phyloP scores from a whole-genome alignment of 371 early-diverging fungal genomes.

The Rhizomucor pusillus region DNA sequence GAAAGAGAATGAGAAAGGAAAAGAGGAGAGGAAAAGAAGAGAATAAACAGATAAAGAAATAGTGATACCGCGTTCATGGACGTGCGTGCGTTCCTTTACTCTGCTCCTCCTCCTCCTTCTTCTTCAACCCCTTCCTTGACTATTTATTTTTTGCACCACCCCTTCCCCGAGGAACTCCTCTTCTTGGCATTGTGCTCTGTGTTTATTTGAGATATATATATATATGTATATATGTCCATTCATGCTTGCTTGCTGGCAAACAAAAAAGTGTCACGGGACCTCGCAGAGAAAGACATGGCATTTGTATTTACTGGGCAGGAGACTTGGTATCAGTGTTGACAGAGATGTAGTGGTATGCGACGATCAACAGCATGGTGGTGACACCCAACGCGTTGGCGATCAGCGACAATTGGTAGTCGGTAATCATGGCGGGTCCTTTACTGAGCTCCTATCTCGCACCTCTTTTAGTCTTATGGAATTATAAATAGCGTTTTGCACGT shows the following conservation, averaged over 20 bases:
- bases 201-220: too few relatives aligned
- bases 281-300: too few relatives aligned
- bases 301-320: neutral
- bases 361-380: constrained; percentile 56
- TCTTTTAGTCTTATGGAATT: too few relatives aligned
- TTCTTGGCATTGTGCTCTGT: too few relatives aligned
- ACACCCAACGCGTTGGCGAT: constrained; percentile 60
- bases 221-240: too few relatives aligned
- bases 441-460: too few relatives aligned
- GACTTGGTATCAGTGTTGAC: constrained; percentile 36
- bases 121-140: too few relatives aligned
- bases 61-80: neutral
- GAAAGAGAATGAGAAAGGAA: neutral
- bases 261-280: too few relatives aligned
- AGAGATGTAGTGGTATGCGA: constrained; percentile 55
- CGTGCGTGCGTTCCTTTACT: constrained; percentile 2
- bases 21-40: constrained; percentile 4
- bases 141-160: too few relatives aligned
- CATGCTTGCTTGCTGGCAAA: too few relatives aligned
- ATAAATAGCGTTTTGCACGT: too few relatives aligned
- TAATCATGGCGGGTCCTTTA: constrained; percentile 32
- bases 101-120: neutral
- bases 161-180: too few relatives aligned
- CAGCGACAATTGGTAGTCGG: constrained; percentile 52
- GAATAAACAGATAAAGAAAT: neutral